Base-by-base conservation (phyloP, 345 rosid genomes). In the Raphanus sativus region DNA sequence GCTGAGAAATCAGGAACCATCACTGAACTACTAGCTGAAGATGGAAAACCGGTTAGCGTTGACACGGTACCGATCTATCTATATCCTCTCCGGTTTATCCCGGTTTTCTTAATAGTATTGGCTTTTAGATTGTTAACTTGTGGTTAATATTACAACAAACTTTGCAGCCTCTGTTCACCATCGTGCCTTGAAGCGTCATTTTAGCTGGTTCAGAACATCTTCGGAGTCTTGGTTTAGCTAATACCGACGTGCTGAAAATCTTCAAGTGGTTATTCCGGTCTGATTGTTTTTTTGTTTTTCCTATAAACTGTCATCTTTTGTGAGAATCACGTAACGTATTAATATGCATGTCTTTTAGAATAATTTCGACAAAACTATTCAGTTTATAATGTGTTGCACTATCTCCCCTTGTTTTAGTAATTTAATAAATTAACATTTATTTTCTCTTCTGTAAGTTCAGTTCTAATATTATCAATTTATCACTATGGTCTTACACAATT, bases 1-100 rank as follows among this genome's bases (percentile, higher is more conserved):
- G 96, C 98, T 75, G 99, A 95, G 81, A 92, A 87, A 72, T 87
- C 96, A 2, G 99, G 99, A 86, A 95, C 99, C 61, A 65, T 95
- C 72, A 66, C 84, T 25, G 99, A 88, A 80, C 73, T 95, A 80
- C 76, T 87, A 70, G 89, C 62, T n/a, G 98, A 92, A 54, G 94
- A 95, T 62, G 97, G 91, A 21, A 90, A 95, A 87, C 76, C 97
- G 59, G 98, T 95, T 63, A 91, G 90, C 55, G 79, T 92, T 64
- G 99, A 87, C 87, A 69, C 62, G 96, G 99, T 95, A 87, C 24
- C 6, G 30, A 38, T 71, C 36, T 69, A 73, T 71, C 45, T 66
- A 66, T 54, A 62, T 38, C 58, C 38, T 68, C n/a, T 48, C 25
- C 56, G 74, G 26, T 74, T 54, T 54, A 33, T 21, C 11, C 77